These are phyloP conservation scores for Colletotrichum sp. DNA, from an alignment of 2,329 filamentous ascomycete genomes.

Conservation along the genomic window DNA sequence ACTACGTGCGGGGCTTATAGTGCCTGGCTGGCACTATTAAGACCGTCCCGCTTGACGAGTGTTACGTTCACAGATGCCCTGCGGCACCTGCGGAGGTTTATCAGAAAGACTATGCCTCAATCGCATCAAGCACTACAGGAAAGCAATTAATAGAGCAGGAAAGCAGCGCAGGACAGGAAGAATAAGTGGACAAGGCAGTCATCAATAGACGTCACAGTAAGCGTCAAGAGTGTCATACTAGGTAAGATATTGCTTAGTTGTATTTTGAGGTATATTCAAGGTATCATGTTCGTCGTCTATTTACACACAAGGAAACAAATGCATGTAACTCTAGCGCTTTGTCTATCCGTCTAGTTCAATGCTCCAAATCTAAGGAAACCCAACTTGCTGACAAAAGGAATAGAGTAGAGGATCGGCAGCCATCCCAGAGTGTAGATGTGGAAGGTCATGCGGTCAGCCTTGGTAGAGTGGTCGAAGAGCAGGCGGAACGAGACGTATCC, in stretches of 20 bases:
- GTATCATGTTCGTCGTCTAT: background rate
- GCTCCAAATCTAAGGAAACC: background rate
- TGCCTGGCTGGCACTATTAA: too few species aligned
- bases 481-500: background rate
- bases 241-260: background rate
- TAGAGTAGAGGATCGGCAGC: background rate
- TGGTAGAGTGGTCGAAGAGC: background rate
- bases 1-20: too few species aligned
- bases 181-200: background rate
- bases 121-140: too few species aligned
- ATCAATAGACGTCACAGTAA: background rate
- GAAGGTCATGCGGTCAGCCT: background rate
- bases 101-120: too few species aligned
- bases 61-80: too few species aligned
- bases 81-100: too few species aligned
- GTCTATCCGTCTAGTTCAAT: background rate
- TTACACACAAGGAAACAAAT: background rate
- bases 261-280: background rate
- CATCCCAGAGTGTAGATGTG: background rate
- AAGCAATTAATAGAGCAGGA: too few species aligned
- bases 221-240: too few species aligned
- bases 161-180: background rate
- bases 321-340: background rate
- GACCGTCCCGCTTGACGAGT: too few species aligned
- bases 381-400: background rate